Conservation (phyloP, 805 yeast genomes). For the Nakazawaea sp. region DNA sequence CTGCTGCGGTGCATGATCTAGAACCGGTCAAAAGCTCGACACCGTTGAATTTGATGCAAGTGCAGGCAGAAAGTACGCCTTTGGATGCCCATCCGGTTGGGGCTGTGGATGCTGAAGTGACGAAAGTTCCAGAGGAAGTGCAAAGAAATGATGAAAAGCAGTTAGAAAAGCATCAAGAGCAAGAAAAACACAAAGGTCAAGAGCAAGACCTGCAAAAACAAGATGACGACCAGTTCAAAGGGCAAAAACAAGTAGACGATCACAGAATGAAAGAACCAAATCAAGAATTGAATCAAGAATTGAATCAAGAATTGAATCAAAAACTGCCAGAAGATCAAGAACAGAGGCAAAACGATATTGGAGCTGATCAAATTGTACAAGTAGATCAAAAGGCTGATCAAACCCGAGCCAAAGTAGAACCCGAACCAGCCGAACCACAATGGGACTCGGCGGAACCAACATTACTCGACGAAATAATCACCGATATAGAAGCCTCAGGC, state of each 20-base stretch:
- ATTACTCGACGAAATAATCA: conserved; percentile 10
- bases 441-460: conserved; percentile 8
- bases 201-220: too few relatives aligned
- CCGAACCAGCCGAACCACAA: too few relatives aligned
- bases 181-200: too few relatives aligned
- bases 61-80: conserved; percentile 5
- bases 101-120: neutral
- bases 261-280: too few relatives aligned
- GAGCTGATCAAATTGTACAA: too few relatives aligned
- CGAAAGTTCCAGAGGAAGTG: neutral
- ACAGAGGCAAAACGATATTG: neutral
- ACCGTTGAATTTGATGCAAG: conserved; percentile 2
- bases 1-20: neutral
- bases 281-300: too few relatives aligned
- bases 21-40: conserved; percentile 2
- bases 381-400: too few relatives aligned
- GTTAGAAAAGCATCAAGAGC: neutral
- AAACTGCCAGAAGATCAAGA: neutral
- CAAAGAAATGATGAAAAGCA: neutral
- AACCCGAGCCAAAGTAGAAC: too few relatives aligned
- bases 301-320: too few relatives aligned
- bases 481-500: conserved; percentile 28
- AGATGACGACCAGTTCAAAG: too few relatives aligned
- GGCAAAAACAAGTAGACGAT: too few relatives aligned
- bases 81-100: neutral